Percentiles rank a stretch among this genome's conserved stretches.
Conservation (phyloP, 306 rosid species). For the Glycyrrhiza uralensis region DNA sequence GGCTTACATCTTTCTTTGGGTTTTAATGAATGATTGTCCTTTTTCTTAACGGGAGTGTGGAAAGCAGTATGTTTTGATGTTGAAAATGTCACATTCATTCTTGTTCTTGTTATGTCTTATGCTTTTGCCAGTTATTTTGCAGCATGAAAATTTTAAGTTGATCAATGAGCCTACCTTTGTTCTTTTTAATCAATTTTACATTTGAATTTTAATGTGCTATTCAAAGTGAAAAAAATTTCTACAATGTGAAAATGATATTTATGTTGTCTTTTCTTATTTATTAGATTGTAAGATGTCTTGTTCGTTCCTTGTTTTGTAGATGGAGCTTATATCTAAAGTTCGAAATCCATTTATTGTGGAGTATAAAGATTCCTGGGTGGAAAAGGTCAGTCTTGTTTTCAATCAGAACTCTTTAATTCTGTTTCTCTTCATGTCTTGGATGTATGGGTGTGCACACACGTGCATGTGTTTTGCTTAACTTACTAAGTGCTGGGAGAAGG, state of each 20-base stretch:
- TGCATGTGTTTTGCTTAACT: background rate
- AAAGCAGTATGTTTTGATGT: background rate
- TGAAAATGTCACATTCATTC: background rate
- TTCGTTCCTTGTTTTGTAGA: slow-evolving; percentile 45
- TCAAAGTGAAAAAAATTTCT: background rate
- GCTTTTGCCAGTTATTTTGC: background rate
- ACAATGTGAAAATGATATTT: background rate
- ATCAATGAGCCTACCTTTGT: background rate
- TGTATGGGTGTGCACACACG: background rate
- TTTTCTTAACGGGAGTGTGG: background rate
- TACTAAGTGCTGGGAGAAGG: background rate
- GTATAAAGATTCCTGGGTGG: slow-evolving; percentile 98
- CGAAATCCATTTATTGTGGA: slow-evolving; percentile 92
- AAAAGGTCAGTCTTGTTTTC: slow-evolving; percentile 55
- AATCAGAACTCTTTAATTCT: slow-evolving; percentile 5
- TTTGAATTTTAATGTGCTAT: background rate
- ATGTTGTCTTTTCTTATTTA: background rate
- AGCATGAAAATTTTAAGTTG: slow-evolving; percentile 7
- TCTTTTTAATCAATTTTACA: slow-evolving; percentile 13
- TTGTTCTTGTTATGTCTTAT: background rate
- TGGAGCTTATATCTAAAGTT: slow-evolving; percentile 89
- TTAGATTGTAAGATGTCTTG: slow-evolving; percentile 8
- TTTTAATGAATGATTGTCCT: background rate
- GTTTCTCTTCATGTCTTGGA: background rate
- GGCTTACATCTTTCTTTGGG: background rate